A percentile compares a stretch with the other conserved stretches of the same genome.
Conservation (phyloP, 2,329 filamentous ascomycete genomes). For the Xylariaceae sp. region DNA sequence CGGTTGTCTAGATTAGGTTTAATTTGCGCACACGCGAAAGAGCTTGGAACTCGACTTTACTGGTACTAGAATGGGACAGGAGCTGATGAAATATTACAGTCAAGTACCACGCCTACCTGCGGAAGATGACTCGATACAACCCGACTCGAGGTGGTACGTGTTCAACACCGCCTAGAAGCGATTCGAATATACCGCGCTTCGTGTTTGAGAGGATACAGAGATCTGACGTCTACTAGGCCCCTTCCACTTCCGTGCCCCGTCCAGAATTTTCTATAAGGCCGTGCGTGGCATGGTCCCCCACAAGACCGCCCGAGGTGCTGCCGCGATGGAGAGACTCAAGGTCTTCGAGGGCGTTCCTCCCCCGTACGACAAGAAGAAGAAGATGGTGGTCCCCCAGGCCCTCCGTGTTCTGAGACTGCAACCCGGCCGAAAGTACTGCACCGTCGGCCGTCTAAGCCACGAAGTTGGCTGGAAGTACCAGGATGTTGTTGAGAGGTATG, state of each 20-base stretch:
- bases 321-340: constrained; percentile 97
- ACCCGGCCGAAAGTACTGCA: constrained; percentile 99
- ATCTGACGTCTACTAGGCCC: constrained; percentile 65
- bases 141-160: constrained; percentile 92
- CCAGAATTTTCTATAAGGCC: constrained; percentile 99
- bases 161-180: constrained; percentile 31
- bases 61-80: constrained; percentile 6
- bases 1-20: constrained; percentile 3
- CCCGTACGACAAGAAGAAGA: constrained; percentile 99
- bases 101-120: constrained; percentile 99
- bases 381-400: constrained; percentile 98
- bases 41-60: constrained; percentile 13
- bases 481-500: constrained; percentile 96
- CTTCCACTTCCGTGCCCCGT: constrained; percentile 99
- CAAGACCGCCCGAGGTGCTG: constrained; percentile 98
- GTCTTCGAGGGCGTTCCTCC: constrained; percentile 99
- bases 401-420: constrained; percentile 95
- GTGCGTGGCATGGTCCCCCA: constrained; percentile 99
- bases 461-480: constrained; percentile 99
- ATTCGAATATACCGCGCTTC: constrained; percentile 16
- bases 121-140: constrained; percentile 99
- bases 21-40: constrained; percentile 9
- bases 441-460: constrained; percentile 94
- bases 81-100: constrained; percentile 69
- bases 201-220: not conserved